Base-by-base conservation (phyloP, 2,329 filamentous ascomycete species). In the Lojkania enalia region DNA sequence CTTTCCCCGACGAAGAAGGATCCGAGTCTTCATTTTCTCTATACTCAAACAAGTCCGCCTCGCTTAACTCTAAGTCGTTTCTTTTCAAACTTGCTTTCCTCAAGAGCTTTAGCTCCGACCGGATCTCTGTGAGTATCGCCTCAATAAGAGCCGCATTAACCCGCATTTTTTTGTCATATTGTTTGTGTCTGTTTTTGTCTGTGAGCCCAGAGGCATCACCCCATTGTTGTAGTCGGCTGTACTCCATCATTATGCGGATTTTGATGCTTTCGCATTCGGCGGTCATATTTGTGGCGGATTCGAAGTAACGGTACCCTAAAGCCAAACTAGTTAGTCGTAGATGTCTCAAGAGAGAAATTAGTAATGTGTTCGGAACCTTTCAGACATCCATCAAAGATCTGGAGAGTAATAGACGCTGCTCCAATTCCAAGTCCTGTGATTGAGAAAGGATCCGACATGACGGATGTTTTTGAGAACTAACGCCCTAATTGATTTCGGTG, bases 171-270 rank as follows among this genome's bases (percentile, higher is more conserved):
- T 16, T 11, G 16, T 12, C 30, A 16, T 33, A 33, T 16, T 33
- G 9, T 16, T 16, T 15, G 30, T 33, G 15, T 16, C 15, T 11
- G 6, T 33, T 9, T 11, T 7, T 16, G 16, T 33, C 30, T 9
- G 9, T 33, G 30, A 33, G 30, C 9, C 30, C 15, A 11, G 30
- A 7, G 30, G 15, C 30, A 6, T 33, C 9, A 7, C 30, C 30
- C 30, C 15, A 33, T 6, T 33, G 9, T 33, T 33, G 30, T 15
- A 33, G 16, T 33, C 30, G 30, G 16, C 30, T 16, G 30, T 33
- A 33, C 30, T 33, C 30, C 9, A 33, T 33, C 30, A 33, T 33
- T 11, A 33, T 33, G 16, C 30, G 30, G 30, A 16, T 16, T 16
- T 33, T 33, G 15, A 33, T 12, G 15, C 9, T 11, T 16, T 6